A percentile compares a stretch with the other conserved stretches of the same genome.
phyloP scores from a whole-genome alignment of 306 rosid species.

The Adenanthera pavonina region DNA sequence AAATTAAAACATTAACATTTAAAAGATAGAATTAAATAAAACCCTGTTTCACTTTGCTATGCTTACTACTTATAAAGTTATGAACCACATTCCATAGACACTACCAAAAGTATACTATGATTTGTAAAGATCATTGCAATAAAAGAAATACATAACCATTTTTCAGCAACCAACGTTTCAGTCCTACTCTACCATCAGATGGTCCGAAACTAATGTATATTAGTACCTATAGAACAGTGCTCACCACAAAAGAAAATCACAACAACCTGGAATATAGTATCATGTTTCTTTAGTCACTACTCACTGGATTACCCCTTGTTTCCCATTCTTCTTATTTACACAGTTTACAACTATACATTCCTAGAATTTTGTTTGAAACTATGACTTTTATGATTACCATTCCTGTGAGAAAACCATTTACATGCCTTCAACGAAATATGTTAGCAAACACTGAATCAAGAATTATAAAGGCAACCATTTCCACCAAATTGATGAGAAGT shows the following conservation, averaged over 20 bases:
- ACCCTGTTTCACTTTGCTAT: neutral
- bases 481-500: neutral
- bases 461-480: conserved; percentile 4
- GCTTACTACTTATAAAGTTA: neutral
- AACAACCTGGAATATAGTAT: neutral
- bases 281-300: conserved; percentile 7
- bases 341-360: neutral
- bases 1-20: neutral
- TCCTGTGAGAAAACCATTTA: neutral
- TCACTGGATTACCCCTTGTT: neutral
- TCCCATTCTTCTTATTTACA: neutral
- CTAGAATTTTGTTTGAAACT: conserved; percentile 10
- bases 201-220: neutral
- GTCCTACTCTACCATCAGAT: neutral
- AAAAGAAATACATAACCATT: neutral
- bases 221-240: conserved; percentile 1
- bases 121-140: neutral
- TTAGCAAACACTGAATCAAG: conserved; percentile 1
- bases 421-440: neutral
- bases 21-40: neutral
- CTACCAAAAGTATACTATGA: neutral
- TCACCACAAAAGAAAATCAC: neutral
- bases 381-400: neutral
- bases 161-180: neutral
- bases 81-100: neutral